Base-by-base conservation (phyloP, 2,329 filamentous ascomycete species). In the Fusarium sp. region DNA sequence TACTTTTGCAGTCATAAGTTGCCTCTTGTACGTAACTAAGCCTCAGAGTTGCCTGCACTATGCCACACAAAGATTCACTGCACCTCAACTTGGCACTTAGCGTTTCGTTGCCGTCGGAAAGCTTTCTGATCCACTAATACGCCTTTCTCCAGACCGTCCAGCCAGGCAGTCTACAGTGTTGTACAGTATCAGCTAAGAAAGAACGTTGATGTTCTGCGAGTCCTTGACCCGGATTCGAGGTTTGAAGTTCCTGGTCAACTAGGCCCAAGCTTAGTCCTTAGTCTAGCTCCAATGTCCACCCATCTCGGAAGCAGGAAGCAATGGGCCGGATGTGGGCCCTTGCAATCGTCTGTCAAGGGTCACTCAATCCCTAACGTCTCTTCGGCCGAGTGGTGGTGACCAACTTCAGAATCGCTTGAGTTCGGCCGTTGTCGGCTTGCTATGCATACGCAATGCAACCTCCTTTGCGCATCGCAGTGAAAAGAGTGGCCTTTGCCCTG, bases 321-420 rank as follows among this genome's bases (percentile, higher is more conserved):
- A 53, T 64, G 38, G 30, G 63, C 65, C 64, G 52, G 63, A 34
- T 36, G 38, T 62, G 56, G 44, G 57, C 46, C 49, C 57, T 40
- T 51, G 47, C 34, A 28, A 67, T 44, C 41, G 33, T 23, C 44
- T 45, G 45, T 38, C 47, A 55, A 56, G 38, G 49, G 31, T 50
- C 52, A 20, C 16, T 62, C 60, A 23, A 41, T 42, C 20, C 40
- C 60, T 50, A 40, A 42, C 59, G 42, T 44, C 34, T 57, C 67
- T 61, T 68, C 67, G 67, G 67, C 67, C 63, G 67, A 70, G 67
- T 70, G 46, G 42, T 64, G 40, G 12, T 62, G 18, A 41, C 23
- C 40, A 34, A 40, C 23, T 34, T 42, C 53, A 20, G 55, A 56
- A 45, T 46, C 57, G 62, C 57, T 70, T 65, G 54, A 57, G 54